A percentile compares a stretch with the other conserved stretches of the same genome.
These are phyloP conservation scores for Euphorbia lathyris DNA, from an alignment of 345 rosid genomes.

Conservation along the genomic window DNA sequence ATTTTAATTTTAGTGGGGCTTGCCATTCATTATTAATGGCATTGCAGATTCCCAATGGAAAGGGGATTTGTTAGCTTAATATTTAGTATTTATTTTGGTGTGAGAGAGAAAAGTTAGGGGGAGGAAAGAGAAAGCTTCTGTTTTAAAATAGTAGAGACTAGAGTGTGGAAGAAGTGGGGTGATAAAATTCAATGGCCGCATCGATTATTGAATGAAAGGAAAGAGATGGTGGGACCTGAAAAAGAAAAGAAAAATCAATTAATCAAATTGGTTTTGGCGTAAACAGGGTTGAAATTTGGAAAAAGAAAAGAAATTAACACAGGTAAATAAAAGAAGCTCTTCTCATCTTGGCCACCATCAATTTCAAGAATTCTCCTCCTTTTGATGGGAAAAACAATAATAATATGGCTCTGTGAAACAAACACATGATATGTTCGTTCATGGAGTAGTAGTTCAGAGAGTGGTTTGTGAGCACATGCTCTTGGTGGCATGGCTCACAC, in stretches of 20 bases:
- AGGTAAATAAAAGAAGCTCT: constrained; percentile 3
- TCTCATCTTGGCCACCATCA: constrained; percentile 12
- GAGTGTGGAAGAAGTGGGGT: constrained; percentile 29
- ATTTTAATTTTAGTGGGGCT: constrained; percentile 42
- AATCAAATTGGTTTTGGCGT: constrained; percentile 13
- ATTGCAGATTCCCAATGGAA: constrained; percentile 94
- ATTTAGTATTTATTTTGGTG: constrained; percentile 14
- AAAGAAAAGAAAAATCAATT: neutral
- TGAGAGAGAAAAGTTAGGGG: constrained; percentile 24
- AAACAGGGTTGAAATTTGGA: neutral
- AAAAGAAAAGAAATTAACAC: neutral
- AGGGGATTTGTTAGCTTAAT: constrained; percentile 29
- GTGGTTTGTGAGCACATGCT: constrained; percentile 31
- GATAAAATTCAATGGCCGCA: constrained; percentile 42
- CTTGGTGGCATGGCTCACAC: constrained; percentile 29
- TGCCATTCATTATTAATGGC: constrained; percentile 43
- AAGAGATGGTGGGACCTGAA: constrained; percentile 38
- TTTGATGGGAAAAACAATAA: neutral
- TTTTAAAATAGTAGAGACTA: constrained; percentile 6
- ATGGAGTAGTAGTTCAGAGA: constrained; percentile 19
- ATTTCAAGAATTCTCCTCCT: constrained; percentile 16
- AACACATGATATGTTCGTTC: constrained; percentile 1
- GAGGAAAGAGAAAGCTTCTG: constrained; percentile 18
- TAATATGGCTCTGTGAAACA: constrained; percentile 11
- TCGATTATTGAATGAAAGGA: constrained; percentile 35